Evolutionary conservation across 306 rosid genomes (phyloP), one percentile per base, ranked within the genome.

Genomic region (Prunus mume): DNA sequence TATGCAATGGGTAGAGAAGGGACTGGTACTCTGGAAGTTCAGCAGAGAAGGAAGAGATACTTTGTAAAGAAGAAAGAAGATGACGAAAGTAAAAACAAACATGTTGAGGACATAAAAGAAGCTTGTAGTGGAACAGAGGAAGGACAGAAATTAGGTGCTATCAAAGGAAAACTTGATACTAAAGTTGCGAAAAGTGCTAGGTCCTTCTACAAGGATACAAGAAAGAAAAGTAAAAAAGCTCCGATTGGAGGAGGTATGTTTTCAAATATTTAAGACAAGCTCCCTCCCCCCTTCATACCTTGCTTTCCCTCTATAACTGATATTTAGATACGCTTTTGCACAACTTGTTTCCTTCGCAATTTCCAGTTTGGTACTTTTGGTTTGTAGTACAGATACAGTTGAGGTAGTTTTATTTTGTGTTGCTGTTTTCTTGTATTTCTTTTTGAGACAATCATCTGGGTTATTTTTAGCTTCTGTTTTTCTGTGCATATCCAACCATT

Each of bases 111-210:
- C 73, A 52, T 81, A 47, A 88, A 91, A 86, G 97, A 90, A 87
- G 92, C 88, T 47, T 88, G 86, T 71, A 89, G 91, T 86, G 96
- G 93, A 82, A 89, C 96, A 46, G 96, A 90, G 79, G 91, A 86
- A 73, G 90, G 88, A 75, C 88, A 88, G 50, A 88, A 72, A 38
- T 56, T 65, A 12, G 78, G 74, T 83, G 79, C 87, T 80, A 64
- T 78, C 79, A 87, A 89, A 79, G 84, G 88, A 65, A 83, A 81
- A 49, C 66, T 81, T 68, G 86, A 85, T 80, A 71, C 73, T 84
- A 88, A 78, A 80, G 83, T 86, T 84, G 84, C 71, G 38, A 86
- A 88, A 83, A 65, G 62, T 65, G 80, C 78, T 28, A 85, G 88
- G 75, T 79, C 90, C 75, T 83, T 88, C 77, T 78, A 76, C 54